Percentiles rank a stretch among this genome's conserved stretches.
Evolutionary conservation across 495 filamentous ascomycete genomes (phyloP).

Genomic region (Cryomyces minteri): DNA sequence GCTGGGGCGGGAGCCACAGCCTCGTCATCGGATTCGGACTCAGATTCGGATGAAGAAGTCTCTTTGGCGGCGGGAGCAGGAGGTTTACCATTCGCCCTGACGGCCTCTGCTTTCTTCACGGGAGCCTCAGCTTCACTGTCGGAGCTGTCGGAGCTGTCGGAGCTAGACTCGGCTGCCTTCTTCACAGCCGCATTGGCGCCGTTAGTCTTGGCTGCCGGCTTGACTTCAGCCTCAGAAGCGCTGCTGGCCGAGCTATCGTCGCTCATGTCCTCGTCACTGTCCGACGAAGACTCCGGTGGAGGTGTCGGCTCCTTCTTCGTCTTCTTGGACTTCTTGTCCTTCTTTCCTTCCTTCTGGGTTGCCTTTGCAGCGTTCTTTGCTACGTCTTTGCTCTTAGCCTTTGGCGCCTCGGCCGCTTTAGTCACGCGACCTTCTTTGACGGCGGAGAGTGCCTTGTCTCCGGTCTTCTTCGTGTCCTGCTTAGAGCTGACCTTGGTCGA

Average conservation of each 20-base stretch:
- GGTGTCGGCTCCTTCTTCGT: conserved; percentile 32
- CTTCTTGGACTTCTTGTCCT: conserved; percentile 30
- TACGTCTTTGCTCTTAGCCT: conserved; percentile 23
- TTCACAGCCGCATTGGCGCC: background rate
- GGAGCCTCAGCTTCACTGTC: conserved; percentile 10
- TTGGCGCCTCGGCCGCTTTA: conserved; percentile 20
- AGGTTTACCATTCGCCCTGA: conserved; percentile 16
- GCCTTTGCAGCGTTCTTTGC: conserved; percentile 21
- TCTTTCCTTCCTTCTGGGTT: conserved; percentile 15
- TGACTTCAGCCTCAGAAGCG: background rate
- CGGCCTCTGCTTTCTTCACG: conserved; percentile 9
- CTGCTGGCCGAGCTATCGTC: background rate
- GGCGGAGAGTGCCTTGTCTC: conserved; percentile 23
- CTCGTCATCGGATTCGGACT: conserved; percentile 17
- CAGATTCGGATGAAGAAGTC: conserved; percentile 8
- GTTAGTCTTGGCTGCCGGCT: background rate
- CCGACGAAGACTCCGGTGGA: conserved; percentile 18
- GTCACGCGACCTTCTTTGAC: conserved; percentile 29
- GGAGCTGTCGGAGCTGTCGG: conserved; percentile 16
- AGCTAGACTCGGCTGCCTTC: conserved; percentile 3
- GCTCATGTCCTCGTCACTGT: conserved; percentile 11
- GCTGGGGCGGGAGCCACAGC: conserved; percentile 13
- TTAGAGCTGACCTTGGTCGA: conserved; percentile 29
- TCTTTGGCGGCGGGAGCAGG: conserved; percentile 16
- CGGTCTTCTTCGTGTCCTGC: conserved; percentile 14